A percentile compares a stretch with the other conserved stretches of the same genome.
Conservation (phyloP, 2,329 filamentous ascomycete species). For the Aspergillus niger region DNA sequence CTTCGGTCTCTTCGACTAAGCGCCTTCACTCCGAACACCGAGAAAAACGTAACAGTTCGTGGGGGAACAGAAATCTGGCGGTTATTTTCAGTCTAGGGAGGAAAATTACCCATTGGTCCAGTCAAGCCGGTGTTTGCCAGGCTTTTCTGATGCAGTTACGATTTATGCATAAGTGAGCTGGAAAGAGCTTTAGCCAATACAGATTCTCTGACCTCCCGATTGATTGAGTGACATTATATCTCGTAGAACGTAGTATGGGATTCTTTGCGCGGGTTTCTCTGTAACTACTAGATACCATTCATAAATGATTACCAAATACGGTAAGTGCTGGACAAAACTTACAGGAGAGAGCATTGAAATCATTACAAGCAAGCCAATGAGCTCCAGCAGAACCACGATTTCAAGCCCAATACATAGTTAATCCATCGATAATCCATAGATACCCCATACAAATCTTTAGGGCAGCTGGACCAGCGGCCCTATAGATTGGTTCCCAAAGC, state of each 20-base stretch:
- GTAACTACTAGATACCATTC: background rate
- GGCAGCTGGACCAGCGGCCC: slow-evolving; percentile 13
- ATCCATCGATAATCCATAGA: background rate
- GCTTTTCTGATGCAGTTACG: slow-evolving; percentile 42
- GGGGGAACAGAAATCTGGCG: slow-evolving; percentile 57
- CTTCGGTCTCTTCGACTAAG: slow-evolving; percentile 69
- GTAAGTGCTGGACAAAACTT: slow-evolving; percentile 1
- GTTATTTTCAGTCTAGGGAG: slow-evolving; percentile 34
- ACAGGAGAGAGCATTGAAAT: background rate
- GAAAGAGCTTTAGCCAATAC: slow-evolving; percentile 39
- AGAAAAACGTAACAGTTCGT: slow-evolving; percentile 61
- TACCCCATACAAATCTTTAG: slow-evolving; percentile 13
- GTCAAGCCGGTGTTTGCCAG: slow-evolving; percentile 33
- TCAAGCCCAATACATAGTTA: background rate
- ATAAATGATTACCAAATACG: background rate
- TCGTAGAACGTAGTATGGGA: slow-evolving; percentile 10
- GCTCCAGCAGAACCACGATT: background rate
- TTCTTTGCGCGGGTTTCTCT: background rate
- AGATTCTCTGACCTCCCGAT: slow-evolving; percentile 36
- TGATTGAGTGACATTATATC: slow-evolving; percentile 18
- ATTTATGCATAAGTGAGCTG: slow-evolving; percentile 37
- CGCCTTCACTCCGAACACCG: slow-evolving; percentile 31
- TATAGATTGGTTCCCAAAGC: slow-evolving; percentile 19
- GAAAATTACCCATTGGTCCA: slow-evolving; percentile 30
- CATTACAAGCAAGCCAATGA: background rate